Conservation (phyloP, 805 yeast genomes). For the Nakazawaea siamensis region DNA sequence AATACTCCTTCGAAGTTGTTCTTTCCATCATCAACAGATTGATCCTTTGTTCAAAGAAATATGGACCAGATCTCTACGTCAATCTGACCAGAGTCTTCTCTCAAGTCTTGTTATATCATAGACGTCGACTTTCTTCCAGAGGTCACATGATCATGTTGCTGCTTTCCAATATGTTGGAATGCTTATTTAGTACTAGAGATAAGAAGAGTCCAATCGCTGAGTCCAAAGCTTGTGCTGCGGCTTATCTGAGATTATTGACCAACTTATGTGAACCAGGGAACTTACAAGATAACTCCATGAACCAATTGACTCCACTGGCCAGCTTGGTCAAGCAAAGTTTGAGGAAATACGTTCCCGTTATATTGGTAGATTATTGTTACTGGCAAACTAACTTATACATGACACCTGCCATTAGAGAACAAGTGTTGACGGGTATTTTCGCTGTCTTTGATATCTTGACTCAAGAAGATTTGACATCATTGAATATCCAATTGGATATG, state of each 20-base stretch:
- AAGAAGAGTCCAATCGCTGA: neutral
- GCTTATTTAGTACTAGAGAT: conserved; percentile 24
- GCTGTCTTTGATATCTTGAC: conserved; percentile 65
- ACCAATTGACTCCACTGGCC: conserved; percentile 44
- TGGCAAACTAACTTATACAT: conserved; percentile 44
- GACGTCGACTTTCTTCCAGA: conserved; percentile 63
- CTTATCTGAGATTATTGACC: conserved; percentile 49
- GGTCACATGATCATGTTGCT: conserved; percentile 54
- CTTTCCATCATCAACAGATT: conserved; percentile 29
- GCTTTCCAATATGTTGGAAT: conserved; percentile 42
- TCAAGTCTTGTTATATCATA: conserved; percentile 53
- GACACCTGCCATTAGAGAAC: conserved; percentile 34
- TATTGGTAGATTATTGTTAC: conserved; percentile 52
- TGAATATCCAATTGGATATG: conserved; percentile 58
- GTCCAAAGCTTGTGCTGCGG: conserved; percentile 30
- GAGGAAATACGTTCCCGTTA: conserved; percentile 52
- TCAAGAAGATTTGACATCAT: conserved; percentile 50
- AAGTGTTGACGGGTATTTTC: conserved; percentile 48
- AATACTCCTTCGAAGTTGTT: conserved; percentile 54
- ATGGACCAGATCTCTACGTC: conserved; percentile 25
- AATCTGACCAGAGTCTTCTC: conserved; percentile 45
- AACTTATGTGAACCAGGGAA: conserved; percentile 70
- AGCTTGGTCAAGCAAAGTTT: conserved; percentile 49
- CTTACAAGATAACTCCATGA: conserved; percentile 17
- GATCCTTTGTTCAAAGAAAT: neutral